Conservation (phyloP, 169 alveolate genomes). For the Besnoitia besnoiti region DNA sequence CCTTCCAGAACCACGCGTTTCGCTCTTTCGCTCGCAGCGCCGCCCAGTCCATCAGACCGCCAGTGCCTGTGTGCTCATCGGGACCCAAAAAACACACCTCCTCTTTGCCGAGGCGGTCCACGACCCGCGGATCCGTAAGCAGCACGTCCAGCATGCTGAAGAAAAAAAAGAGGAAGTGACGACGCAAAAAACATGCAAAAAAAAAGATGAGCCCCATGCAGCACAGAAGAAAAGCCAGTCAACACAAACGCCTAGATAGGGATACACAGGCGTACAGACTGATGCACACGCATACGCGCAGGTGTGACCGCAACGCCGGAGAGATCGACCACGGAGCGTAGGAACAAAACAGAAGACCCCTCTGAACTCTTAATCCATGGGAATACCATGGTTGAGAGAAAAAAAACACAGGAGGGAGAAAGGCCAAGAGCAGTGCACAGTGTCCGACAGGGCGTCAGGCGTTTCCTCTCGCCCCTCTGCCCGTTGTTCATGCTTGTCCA, state of each 20-base stretch:
- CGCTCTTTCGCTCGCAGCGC: constrained; percentile 80
- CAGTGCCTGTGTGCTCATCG: constrained; percentile 74
- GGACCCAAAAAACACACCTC: constrained; percentile 59
- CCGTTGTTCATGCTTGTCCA: too few relatives aligned
- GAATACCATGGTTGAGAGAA: not conserved
- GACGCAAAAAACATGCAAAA: not conserved
- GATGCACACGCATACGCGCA: too few relatives aligned
- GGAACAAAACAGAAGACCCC: too few relatives aligned
- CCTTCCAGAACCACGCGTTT: constrained; percentile 79
- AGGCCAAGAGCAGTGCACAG: not conserved
- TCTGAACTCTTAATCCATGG: too few relatives aligned
- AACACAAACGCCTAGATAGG: not conserved
- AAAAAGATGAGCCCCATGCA: not conserved
- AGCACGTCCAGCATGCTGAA: constrained; percentile 57
- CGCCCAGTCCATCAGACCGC: constrained; percentile 89
- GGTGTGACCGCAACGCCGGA: too few relatives aligned
- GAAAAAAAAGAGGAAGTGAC: not conserved
- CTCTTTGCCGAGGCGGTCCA: constrained; percentile 64
- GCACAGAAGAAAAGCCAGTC: not conserved
- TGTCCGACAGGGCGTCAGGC: not conserved
- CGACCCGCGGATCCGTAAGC: constrained; percentile 62
- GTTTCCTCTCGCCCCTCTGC: too few relatives aligned
- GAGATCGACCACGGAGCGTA: too few relatives aligned
- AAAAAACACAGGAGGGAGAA: not conserved
- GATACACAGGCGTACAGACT: not conserved